Evolutionary conservation across 148 eudicot species (phyloP).

Genomic region (Heliosperma pusillum): DNA sequence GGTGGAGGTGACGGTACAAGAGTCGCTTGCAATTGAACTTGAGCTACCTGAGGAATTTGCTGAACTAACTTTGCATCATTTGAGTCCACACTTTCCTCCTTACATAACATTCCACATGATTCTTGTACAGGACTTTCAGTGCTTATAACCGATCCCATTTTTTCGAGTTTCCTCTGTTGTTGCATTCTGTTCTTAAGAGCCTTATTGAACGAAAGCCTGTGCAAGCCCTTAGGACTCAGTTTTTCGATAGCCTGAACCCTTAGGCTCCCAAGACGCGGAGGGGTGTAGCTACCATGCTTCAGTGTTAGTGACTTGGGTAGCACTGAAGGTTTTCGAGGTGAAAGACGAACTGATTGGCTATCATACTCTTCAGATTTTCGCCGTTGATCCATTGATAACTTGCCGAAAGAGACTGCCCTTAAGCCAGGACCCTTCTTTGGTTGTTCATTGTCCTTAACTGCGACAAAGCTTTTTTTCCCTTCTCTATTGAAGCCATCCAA

Average conservation of each 20-base stretch:
- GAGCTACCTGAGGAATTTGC: too few species aligned
- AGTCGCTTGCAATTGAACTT: conserved; percentile 12
- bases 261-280: conserved; percentile 54
- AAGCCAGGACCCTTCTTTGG: conserved; percentile 7
- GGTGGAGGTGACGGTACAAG: conserved; percentile 22
- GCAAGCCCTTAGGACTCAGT: conserved; percentile 64
- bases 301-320: conserved; percentile 37
- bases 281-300: conserved; percentile 37
- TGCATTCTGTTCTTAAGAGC: conserved; percentile 38
- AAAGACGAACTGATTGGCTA: conserved; percentile 31
- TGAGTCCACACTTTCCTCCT: too few species aligned
- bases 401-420: conserved; percentile 30
- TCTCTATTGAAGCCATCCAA: conserved; percentile 66
- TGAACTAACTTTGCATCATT: too few species aligned
- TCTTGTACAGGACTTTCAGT: not conserved
- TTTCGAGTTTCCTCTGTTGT: conserved; percentile 17
- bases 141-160: conserved; percentile 1
- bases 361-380: conserved; percentile 24
- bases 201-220: conserved; percentile 70
- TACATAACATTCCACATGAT: too few species aligned
- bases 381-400: conserved; percentile 30
- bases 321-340: conserved; percentile 83
- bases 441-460: conserved; percentile 78
- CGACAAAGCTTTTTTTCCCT: conserved; percentile 56
- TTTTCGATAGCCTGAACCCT: conserved; percentile 69